phyloP scores from a whole-genome alignment of 2,329 filamentous ascomycete genomes.

The Trichoderma lentiforme region DNA sequence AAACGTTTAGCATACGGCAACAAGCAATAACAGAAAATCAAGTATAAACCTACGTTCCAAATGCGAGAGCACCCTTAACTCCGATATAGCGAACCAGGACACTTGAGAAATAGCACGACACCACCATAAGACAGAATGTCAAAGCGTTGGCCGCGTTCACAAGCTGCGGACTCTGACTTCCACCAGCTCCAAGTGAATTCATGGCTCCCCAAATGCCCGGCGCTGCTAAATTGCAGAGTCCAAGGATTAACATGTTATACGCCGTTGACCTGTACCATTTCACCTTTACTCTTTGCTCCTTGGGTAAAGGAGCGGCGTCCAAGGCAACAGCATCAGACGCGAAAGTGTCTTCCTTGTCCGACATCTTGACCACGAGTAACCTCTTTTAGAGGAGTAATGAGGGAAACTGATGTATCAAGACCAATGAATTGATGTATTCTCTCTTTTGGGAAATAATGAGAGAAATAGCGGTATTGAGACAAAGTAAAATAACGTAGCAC shows the following conservation, averaged over 20 bases:
- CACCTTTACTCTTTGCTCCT: conserved; percentile 38
- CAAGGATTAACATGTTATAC: conserved; percentile 69
- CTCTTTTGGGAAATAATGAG: background rate
- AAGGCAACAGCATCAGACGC: background rate
- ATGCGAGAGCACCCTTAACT: conserved; percentile 67
- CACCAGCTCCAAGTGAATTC: conserved; percentile 70
- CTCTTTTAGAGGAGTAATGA: background rate
- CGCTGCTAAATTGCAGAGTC: conserved; percentile 66
- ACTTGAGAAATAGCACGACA: conserved; percentile 65
- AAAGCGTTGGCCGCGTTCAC: conserved; percentile 69
- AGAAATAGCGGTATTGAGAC: background rate
- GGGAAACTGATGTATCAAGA: background rate
- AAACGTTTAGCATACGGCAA: background rate
- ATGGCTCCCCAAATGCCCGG: conserved; percentile 72
- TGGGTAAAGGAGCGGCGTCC: conserved; percentile 21
- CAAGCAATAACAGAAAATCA: background rate
- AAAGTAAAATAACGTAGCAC: background rate
- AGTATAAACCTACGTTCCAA: conserved; percentile 55
- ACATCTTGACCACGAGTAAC: background rate
- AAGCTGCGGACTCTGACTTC: conserved; percentile 60
- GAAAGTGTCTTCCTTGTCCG: conserved; percentile 6
- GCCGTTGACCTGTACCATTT: conserved; percentile 70
- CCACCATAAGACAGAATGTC: conserved; percentile 69
- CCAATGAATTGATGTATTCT: background rate
- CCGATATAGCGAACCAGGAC: conserved; percentile 64